phyloP scores from a whole-genome alignment of 1,284 basidiomycete species.

The Boletellus deceptivus region DNA sequence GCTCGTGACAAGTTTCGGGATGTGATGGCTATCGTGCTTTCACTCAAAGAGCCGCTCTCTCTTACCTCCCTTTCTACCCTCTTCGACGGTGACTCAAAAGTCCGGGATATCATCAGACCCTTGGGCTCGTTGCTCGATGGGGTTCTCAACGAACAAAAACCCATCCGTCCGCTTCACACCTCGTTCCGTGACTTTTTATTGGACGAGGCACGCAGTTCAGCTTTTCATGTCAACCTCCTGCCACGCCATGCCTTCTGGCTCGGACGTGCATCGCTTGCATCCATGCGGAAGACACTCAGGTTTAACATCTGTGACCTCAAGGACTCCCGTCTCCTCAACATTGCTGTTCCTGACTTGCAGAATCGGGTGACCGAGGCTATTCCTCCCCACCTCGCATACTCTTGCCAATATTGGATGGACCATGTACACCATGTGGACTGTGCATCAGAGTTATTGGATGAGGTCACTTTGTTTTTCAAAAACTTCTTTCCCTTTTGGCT shows the following conservation, averaged over 20 bases:
- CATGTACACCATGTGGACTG: constrained; percentile 4
- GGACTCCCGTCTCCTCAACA: constrained; percentile 16
- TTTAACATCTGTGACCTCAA: constrained; percentile 24
- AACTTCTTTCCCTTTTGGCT: constrained; percentile 19
- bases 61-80: no score
- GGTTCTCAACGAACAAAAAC: no score
- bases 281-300: constrained; percentile 15
- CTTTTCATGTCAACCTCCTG: constrained; percentile 15
- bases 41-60: no score
- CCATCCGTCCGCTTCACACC: no score
- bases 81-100: no score
- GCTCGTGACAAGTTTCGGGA: no score
- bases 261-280: constrained; percentile 12
- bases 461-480: constrained; percentile 21
- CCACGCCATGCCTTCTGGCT: constrained; percentile 14
- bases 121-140: no score
- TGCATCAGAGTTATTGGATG: constrained; percentile 3
- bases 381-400: constrained; percentile 11
- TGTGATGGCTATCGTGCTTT: no score
- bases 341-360: constrained; percentile 2
- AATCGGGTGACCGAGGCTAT: constrained; percentile 4
- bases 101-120: no score
- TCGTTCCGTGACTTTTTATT: no score
- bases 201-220: no score
- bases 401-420: constrained; percentile 24